Evolutionary conservation across 2,329 filamentous ascomycete genomes (phyloP), one percentile per base, ranked within the genome.

Genomic region (Samsoniella hepiali): DNA sequence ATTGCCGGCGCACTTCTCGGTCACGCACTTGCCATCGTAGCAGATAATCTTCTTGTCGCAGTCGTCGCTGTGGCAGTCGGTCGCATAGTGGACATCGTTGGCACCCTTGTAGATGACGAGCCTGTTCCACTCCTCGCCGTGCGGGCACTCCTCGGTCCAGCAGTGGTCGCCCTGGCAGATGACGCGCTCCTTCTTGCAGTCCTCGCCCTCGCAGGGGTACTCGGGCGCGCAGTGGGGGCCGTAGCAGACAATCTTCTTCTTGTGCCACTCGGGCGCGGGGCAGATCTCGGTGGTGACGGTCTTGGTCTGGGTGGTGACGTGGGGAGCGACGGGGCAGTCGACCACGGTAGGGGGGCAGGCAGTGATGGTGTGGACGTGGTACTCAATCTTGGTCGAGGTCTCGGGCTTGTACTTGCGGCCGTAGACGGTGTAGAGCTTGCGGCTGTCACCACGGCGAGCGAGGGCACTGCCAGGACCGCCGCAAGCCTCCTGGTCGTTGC

Each of bases 171-270:
- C 69, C 3, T 68, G 2, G 73, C 75, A 77, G 68, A 74, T 68
- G 64, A 75, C 69, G 13, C 74, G 73, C 58, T 73, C 65, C 63
- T 67, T 65, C 63, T 71, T 65, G 68, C 68, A 70, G 34, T 72
- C 63, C 38, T 71, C 68, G 22, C 66, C 66, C 55, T 65, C 17
- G 70, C 67, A 71, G 54, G 70, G 68, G 66, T 68, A 65, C 63
- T 72, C 72, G 38, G 67, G 69, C 40, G 65, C 62, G 68, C 76
- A 78, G 67, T 68, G 55, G 29, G 71, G 72, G 32, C 74, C 74
- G 64, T 70, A 71, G 69, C 75, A 76, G 69, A 75, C 70, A 22
- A 77, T 69, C 67, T 71, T 72, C 69, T 74, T 72, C 67, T 69
- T 67, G 66, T 70, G 65, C 67, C 67, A 70, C 60, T 69, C 67